phyloP scores from a whole-genome alignment of 2,329 filamentous ascomycete genomes.

The Aspergillus vadensis region DNA sequence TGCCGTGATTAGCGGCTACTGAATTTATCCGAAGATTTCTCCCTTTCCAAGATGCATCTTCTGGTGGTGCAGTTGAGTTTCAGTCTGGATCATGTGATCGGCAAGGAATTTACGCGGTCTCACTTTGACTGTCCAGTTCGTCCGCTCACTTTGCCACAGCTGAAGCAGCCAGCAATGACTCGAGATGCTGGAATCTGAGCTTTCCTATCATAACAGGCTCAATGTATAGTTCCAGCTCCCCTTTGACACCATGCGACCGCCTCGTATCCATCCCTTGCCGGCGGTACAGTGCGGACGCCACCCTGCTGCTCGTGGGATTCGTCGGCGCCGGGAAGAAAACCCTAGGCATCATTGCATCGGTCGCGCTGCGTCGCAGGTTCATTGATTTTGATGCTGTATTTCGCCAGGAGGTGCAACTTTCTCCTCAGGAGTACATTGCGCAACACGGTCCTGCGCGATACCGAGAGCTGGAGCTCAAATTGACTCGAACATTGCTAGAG shows the following conservation, averaged over 20 bases:
- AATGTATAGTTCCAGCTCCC: not conserved
- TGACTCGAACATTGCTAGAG: constrained; percentile 59
- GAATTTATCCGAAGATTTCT: too few species aligned
- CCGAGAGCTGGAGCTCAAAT: constrained; percentile 59
- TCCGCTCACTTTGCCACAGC: not conserved
- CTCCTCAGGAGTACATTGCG: constrained; percentile 61
- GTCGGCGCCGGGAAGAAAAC: constrained; percentile 73
- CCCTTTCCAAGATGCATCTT: too few species aligned
- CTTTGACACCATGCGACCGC: not conserved
- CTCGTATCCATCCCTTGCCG: not conserved
- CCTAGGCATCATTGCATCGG: constrained; percentile 70
- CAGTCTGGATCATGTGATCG: not conserved
- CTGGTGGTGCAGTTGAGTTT: not conserved
- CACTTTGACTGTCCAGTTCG: not conserved
- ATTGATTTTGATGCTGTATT: constrained; percentile 58
- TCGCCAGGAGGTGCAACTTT: constrained; percentile 50
- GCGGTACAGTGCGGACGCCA: constrained; percentile 20
- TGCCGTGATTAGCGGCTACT: not conserved
- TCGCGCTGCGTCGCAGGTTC: constrained; percentile 59
- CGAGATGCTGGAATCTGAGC: too few species aligned
- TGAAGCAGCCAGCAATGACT: too few species aligned
- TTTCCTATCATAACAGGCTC: too few species aligned
- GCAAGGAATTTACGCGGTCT: not conserved
- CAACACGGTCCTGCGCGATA: constrained; percentile 61
- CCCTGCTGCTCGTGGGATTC: constrained; percentile 68